These are phyloP conservation scores for Calonectria naviculata DNA, from an alignment of 2,329 filamentous ascomycete species.

Conservation along the genomic window DNA sequence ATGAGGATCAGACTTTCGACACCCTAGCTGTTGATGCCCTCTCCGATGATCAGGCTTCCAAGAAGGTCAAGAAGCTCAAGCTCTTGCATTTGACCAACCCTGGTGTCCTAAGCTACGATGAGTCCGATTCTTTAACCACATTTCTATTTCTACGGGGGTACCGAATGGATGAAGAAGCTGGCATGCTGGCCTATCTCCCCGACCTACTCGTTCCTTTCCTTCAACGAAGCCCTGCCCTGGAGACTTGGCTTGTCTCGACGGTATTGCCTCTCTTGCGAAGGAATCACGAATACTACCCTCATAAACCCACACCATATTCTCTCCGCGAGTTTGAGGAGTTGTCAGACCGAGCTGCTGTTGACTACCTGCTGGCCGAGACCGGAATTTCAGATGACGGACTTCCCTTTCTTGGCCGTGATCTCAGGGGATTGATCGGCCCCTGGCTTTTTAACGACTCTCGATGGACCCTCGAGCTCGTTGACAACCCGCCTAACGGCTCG, in stretches of 20 bases:
- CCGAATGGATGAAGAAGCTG: slow-evolving; percentile 77
- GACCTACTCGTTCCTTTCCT: slow-evolving; percentile 77
- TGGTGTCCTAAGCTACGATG: slow-evolving; percentile 57
- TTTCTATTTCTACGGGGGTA: slow-evolving; percentile 78
- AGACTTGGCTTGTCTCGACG: slow-evolving; percentile 75
- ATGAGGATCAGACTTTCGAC: slow-evolving; percentile 62
- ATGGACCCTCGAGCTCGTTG: slow-evolving; percentile 52
- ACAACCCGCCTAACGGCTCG: slow-evolving; percentile 34
- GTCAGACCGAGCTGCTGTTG: slow-evolving; percentile 67
- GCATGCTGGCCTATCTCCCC: slow-evolving; percentile 76
- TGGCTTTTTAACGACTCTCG: slow-evolving; percentile 77
- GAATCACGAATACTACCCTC: slow-evolving; percentile 76
- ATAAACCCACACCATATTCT: slow-evolving; percentile 58
- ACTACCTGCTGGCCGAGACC: slow-evolving; percentile 70
- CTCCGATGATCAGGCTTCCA: slow-evolving; percentile 72
- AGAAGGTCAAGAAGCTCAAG: slow-evolving; percentile 71
- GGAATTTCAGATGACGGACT: slow-evolving; percentile 52
- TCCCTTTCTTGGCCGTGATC: slow-evolving; percentile 67
- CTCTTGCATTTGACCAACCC: slow-evolving; percentile 68
- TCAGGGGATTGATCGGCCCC: slow-evolving; percentile 76
- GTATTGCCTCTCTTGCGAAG: slow-evolving; percentile 76
- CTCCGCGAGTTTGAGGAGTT: slow-evolving; percentile 73
- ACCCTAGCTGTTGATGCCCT: slow-evolving; percentile 66
- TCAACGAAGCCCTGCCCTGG: slow-evolving; percentile 67
- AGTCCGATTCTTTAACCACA: slow-evolving; percentile 65